phyloP scores from a whole-genome alignment of 1,139 yeast species.

The Magnusiomyces sp. region DNA sequence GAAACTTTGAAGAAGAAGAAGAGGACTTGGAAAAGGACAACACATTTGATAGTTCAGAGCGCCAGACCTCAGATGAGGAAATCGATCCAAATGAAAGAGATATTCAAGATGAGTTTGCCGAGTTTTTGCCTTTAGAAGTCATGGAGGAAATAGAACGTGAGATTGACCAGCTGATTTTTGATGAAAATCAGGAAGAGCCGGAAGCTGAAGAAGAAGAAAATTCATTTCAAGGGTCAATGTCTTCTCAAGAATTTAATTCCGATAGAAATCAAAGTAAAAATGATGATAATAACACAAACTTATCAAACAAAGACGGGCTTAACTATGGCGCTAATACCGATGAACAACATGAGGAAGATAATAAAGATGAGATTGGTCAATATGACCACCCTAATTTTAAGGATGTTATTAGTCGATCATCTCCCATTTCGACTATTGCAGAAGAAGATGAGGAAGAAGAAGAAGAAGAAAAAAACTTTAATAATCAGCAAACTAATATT shows the following conservation, averaged over 20 bases:
- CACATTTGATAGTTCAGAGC: not conserved
- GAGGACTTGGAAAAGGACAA: not conserved
- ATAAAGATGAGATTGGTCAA: not conserved
- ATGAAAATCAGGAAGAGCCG: conserved; percentile 8
- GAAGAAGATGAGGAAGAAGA: no score
- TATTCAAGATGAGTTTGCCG: not conserved
- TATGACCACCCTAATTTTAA: not conserved
- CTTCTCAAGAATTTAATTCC: conserved; percentile 9
- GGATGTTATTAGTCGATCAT: not conserved
- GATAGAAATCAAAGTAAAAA: no score
- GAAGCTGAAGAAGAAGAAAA: conserved; percentile 6
- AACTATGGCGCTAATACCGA: not conserved
- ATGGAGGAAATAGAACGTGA: conserved; percentile 5
- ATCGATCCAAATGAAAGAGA: not conserved
- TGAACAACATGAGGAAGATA: conserved; percentile 4
- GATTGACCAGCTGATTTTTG: not conserved
- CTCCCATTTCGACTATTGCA: no score
- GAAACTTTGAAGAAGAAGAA: conserved; percentile 1
- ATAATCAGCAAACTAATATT: no score
- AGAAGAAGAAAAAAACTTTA: no score
- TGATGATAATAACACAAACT: not conserved
- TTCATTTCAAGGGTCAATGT: not conserved
- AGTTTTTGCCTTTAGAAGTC: conserved; percentile 4
- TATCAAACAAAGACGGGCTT: no score
- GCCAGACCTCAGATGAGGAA: not conserved